These are phyloP conservation scores for Trapa bicornis DNA, from an alignment of 345 rosid species.

Conservation along the genomic window DNA sequence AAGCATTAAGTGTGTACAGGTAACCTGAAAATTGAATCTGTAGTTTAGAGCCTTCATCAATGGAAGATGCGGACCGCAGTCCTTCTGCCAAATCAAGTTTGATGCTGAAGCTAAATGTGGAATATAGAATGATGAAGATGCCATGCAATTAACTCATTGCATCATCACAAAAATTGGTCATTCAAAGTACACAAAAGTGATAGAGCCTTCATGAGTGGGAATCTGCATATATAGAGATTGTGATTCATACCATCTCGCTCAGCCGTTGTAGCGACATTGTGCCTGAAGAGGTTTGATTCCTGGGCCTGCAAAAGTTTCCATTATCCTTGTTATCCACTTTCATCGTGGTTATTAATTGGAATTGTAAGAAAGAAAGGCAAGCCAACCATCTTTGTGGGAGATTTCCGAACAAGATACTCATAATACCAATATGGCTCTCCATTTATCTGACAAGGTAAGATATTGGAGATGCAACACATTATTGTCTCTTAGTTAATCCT, in stretches of 20 bases:
- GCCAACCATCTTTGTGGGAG: conserved; percentile 62
- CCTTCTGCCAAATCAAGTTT: too few relatives aligned
- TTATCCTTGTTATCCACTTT: conserved; percentile 7
- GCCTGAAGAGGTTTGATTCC: conserved; percentile 71
- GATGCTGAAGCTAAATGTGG: background rate
- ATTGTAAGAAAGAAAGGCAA: conserved; percentile 6
- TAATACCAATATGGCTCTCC: conserved; percentile 84
- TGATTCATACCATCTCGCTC: conserved; percentile 75
- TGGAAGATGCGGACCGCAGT: background rate
- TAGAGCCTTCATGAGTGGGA: background rate
- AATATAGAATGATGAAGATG: background rate
- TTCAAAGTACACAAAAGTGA: too few relatives aligned
- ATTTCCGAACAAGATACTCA: conserved; percentile 84
- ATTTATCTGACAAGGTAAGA: conserved; percentile 37
- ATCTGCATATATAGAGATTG: background rate
- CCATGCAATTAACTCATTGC: background rate
- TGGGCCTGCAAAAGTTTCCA: conserved; percentile 42
- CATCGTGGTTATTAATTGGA: background rate
- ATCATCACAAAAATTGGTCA: too few relatives aligned
- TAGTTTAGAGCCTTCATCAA: background rate
- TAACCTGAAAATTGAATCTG: conserved; percentile 41
- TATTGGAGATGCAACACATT: too few relatives aligned
- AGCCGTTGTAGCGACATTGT: conserved; percentile 62
- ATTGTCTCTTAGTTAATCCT: background rate
- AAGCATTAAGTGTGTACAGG: conserved; percentile 75